Conservation (phyloP, 306 rosid genomes). For the Prunus davidiana region DNA sequence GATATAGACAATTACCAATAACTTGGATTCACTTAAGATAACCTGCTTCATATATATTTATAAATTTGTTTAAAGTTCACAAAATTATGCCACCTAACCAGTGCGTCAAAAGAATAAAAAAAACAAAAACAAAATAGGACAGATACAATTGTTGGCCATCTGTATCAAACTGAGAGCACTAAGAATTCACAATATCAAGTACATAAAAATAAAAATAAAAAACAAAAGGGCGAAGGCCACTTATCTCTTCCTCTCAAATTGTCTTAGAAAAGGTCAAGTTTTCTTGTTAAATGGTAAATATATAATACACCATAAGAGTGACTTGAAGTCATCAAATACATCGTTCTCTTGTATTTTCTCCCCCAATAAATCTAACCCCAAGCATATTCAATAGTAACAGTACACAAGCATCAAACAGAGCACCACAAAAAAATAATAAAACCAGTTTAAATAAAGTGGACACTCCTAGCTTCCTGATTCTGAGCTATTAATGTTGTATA, state of each 20-base stretch:
- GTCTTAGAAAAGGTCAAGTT: background rate
- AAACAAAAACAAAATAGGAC: background rate
- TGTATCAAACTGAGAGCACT: background rate
- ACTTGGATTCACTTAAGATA: background rate
- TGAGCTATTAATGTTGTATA: background rate
- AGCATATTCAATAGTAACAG: background rate
- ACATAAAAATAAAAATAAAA: background rate
- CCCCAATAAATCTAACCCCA: background rate
- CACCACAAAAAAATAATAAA: background rate
- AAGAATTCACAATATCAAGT: background rate
- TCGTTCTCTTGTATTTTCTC: background rate
- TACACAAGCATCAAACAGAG: background rate
- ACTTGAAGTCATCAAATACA: background rate
- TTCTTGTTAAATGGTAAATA: background rate
- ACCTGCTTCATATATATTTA: background rate
- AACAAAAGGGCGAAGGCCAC: background rate
- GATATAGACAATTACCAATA: background rate
- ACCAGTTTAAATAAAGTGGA: background rate
- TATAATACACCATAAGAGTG: background rate
- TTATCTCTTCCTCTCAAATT: background rate
- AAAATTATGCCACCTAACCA: background rate
- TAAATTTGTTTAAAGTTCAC: background rate
- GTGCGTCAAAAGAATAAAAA: background rate
- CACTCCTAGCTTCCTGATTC: background rate
- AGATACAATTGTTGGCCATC: background rate